Conservation (phyloP, 192 early-diverging fungal genomes). For the Thamnidium elegans region DNA sequence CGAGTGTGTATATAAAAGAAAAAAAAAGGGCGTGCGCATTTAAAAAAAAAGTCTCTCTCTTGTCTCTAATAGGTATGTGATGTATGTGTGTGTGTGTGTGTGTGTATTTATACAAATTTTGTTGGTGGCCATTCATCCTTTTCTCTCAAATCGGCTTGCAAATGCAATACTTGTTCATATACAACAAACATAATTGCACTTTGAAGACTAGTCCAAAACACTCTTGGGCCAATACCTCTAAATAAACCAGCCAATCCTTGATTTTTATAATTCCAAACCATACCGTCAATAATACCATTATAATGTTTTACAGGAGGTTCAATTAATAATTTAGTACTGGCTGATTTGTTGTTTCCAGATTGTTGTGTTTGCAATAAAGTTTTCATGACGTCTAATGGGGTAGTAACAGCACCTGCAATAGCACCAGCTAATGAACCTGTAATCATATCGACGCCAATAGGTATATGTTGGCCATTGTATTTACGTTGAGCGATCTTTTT, state of each 20-base stretch:
- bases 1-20: too few species aligned
- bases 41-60: too few species aligned
- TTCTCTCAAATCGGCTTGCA: slow-evolving; percentile 38
- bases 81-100: too few species aligned
- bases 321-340: neutral
- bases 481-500: slow-evolving; percentile 46
- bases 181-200: slow-evolving; percentile 72
- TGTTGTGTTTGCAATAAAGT: slow-evolving; percentile 55
- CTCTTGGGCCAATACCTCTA: slow-evolving; percentile 70
- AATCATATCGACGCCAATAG: slow-evolving; percentile 41
- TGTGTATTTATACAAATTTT: neutral
- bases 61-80: too few species aligned
- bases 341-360: slow-evolving; percentile 25
- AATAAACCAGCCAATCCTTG: slow-evolving; percentile 61
- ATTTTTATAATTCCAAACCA: slow-evolving; percentile 55
- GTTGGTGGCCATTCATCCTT: slow-evolving; percentile 31
- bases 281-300: slow-evolving; percentile 51
- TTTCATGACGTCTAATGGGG: slow-evolving; percentile 59
- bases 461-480: slow-evolving; percentile 41
- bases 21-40: too few species aligned
- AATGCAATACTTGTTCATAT: slow-evolving; percentile 56
- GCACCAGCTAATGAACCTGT: slow-evolving; percentile 55
- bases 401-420: slow-evolving; percentile 57
- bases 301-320: slow-evolving; percentile 39
- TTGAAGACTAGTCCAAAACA: slow-evolving; percentile 70